Evolutionary conservation across 176 grass and related monocot genomes (phyloP).

Genomic region (Ensete ventricosum): DNA sequence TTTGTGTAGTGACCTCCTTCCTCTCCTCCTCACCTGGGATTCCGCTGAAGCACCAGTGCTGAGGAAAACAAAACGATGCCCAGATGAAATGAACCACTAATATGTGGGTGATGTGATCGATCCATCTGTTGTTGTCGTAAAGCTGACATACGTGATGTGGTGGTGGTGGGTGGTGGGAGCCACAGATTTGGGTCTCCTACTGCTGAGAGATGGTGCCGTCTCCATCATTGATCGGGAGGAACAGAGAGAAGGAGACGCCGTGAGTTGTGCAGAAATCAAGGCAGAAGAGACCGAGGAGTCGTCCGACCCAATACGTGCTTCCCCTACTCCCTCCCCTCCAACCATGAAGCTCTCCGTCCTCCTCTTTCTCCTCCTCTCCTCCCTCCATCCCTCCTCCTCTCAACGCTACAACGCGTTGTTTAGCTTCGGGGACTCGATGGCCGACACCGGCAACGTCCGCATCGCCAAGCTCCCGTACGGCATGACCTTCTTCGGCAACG

Average conservation of each 20-base stretch:
- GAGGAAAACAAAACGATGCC: too few species aligned
- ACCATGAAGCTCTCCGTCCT: slow-evolving; percentile 7
- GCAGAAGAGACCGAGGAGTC: not conserved
- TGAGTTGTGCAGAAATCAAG: not conserved
- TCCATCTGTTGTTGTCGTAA: too few species aligned
- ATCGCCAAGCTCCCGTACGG: slow-evolving; percentile 32
- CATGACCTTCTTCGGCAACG: slow-evolving; percentile 31
- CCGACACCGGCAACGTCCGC: slow-evolving; percentile 36
- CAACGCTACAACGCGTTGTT: slow-evolving; percentile 35
- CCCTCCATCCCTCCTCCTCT: not conserved
- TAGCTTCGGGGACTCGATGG: slow-evolving; percentile 36
- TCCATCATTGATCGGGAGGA: too few species aligned
- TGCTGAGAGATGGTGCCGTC: too few species aligned
- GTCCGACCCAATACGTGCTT: not conserved
- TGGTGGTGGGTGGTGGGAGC: too few species aligned
- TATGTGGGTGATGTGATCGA: too few species aligned
- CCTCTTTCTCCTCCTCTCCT: slow-evolving; percentile 16
- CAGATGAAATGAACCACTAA: too few species aligned
- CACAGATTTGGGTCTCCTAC: too few species aligned
- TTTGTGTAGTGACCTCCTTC: too few species aligned
- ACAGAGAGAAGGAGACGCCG: not conserved
- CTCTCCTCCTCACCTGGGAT: too few species aligned
- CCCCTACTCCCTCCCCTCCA: not conserved
- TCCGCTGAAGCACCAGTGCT: too few species aligned
- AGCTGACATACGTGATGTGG: too few species aligned